Conservation (phyloP, 768 basidiomycete genomes). For the Polyporus arcularius region DNA sequence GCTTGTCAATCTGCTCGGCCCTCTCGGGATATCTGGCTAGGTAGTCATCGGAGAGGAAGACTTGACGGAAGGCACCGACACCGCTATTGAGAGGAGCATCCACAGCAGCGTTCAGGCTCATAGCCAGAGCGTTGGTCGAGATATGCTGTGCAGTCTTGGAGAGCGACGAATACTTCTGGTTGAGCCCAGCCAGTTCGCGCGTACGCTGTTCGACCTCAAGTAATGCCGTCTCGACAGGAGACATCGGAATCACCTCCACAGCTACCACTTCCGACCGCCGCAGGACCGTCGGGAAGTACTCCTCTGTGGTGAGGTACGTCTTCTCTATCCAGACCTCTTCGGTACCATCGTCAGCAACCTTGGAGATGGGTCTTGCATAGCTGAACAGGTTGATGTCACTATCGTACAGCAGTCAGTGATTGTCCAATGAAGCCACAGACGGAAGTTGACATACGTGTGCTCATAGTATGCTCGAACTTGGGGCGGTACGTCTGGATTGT, state of each 20-base stretch:
- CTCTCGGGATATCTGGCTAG: slow-evolving; percentile 68
- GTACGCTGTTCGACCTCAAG: slow-evolving; percentile 80
- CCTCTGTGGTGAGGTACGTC: slow-evolving; percentile 83
- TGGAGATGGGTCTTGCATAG: slow-evolving; percentile 67
- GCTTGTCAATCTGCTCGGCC: slow-evolving; percentile 66
- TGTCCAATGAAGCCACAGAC: neutral
- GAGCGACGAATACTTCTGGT: slow-evolving; percentile 73
- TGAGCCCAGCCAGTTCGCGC: slow-evolving; percentile 69
- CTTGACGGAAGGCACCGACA: slow-evolving; percentile 72
- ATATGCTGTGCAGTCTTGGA: slow-evolving; percentile 74
- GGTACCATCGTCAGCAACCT: slow-evolving; percentile 58
- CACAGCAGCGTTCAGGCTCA: slow-evolving; percentile 84
- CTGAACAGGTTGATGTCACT: slow-evolving; percentile 87
- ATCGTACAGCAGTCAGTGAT: neutral
- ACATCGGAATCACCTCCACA: slow-evolving; percentile 71
- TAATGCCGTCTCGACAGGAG: slow-evolving; percentile 83
- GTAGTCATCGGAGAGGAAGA: slow-evolving; percentile 76
- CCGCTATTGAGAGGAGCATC: slow-evolving; percentile 82
- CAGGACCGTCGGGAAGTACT: slow-evolving; percentile 88
- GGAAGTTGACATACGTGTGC: slow-evolving; percentile 55
- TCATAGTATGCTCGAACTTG: slow-evolving; percentile 86
- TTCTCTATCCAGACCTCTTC: slow-evolving; percentile 90
- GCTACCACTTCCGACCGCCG: slow-evolving; percentile 85
- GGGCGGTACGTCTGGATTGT: slow-evolving; percentile 78
- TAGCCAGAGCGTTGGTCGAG: slow-evolving; percentile 79